Percentiles rank a stretch among this genome's conserved stretches.
Conservation (phyloP, 108 stramenopile species). For the Nitzschia sp. region DNA sequence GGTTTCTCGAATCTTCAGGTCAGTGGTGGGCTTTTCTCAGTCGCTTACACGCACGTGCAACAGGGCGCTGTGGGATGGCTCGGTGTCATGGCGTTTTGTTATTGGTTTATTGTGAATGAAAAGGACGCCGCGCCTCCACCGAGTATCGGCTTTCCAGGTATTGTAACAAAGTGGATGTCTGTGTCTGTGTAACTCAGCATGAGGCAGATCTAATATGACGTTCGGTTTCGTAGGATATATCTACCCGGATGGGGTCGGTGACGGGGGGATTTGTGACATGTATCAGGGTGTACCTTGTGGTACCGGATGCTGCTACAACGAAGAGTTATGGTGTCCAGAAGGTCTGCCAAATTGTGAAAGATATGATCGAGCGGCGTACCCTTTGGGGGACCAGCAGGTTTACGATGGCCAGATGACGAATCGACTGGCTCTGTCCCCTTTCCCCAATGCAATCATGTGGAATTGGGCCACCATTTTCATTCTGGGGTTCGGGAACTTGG, state of each 20-base stretch:
- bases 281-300: constrained; percentile 70
- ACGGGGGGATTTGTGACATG: constrained; percentile 57
- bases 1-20: too few relatives aligned
- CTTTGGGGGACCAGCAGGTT: constrained; percentile 60
- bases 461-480: too few relatives aligned
- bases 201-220: too few relatives aligned
- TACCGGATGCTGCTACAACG: constrained; percentile 72
- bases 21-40: constrained; percentile 71
- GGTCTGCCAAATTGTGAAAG: constrained; percentile 23
- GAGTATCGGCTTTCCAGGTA: constrained; percentile 64
- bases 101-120: constrained; percentile 50
- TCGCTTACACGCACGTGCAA: constrained; percentile 74
- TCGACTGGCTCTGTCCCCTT: constrained; percentile 54
- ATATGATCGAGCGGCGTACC: constrained; percentile 77
- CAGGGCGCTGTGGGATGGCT: constrained; percentile 68
- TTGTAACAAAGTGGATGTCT: too few relatives aligned
- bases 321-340: constrained; percentile 51
- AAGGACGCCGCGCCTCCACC: constrained; percentile 47
- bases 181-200: too few relatives aligned
- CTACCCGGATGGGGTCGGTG: constrained; percentile 58
- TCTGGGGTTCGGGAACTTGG: too few relatives aligned
- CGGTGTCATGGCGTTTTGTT: constrained; percentile 52
- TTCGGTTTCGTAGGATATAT: constrained; percentile 51
- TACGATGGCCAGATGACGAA: constrained; percentile 58
- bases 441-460: constrained; percentile 49